A percentile compares a stretch with the other conserved stretches of the same genome.
Evolutionary conservation across 495 filamentous ascomycete genomes (phyloP).

Genomic region (Xylaria cubensis): DNA sequence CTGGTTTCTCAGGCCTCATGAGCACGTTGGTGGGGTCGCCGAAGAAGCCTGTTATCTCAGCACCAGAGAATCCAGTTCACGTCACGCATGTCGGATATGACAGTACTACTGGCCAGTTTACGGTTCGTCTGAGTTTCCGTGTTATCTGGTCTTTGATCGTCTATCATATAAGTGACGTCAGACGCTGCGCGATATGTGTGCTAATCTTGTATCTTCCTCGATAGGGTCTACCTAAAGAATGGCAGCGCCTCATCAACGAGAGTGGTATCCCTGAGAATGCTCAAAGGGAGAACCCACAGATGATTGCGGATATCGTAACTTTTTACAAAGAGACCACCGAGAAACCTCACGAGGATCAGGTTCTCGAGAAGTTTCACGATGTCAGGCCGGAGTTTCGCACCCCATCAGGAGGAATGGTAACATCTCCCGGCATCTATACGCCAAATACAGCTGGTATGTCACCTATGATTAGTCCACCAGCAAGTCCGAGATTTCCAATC

Average conservation of each 20-base stretch:
- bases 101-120: conserved; percentile 95
- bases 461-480: conserved; percentile 78
- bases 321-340: conserved; percentile 96
- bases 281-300: conserved; percentile 92
- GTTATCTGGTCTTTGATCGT: not conserved
- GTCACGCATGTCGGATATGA: conserved; percentile 98
- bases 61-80: conserved; percentile 95
- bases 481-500: conserved; percentile 89
- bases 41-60: conserved; percentile 89
- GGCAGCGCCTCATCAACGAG: conserved; percentile 93
- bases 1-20: conserved; percentile 93
- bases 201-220: conserved; percentile 35
- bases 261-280: conserved; percentile 96
- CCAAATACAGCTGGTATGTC: conserved; percentile 61
- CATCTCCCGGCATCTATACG: conserved; percentile 54
- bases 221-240: conserved; percentile 94
- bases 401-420: conserved; percentile 48
- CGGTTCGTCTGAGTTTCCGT: conserved; percentile 62
- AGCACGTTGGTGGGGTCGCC: conserved; percentile 90
- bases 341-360: conserved; percentile 78
- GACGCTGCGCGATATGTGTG: conserved; percentile 29
- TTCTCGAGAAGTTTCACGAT: conserved; percentile 95
- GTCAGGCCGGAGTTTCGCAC: conserved; percentile 67
- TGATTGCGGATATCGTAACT: conserved; percentile 90
- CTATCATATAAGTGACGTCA: conserved; percentile 28